Base-by-base conservation (phyloP, 108 stramenopile genomes). In the Phaeodactylum tricornutum region DNA sequence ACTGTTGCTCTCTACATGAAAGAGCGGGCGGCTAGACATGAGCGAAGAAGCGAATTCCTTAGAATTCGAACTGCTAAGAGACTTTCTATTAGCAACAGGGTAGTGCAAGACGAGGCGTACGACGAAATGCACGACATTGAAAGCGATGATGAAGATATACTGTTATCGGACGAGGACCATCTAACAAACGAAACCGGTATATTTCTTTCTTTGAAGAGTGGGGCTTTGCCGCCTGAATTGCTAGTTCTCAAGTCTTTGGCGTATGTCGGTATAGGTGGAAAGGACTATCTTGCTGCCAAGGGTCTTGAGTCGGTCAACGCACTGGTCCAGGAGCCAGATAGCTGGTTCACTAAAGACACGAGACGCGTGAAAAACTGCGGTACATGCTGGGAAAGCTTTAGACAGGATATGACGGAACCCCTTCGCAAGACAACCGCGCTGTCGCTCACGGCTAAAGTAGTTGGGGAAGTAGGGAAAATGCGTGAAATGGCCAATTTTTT, bases 181-280 rank as follows among this genome's bases (percentile, higher is more conserved):
- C 2, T n/a, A n/a, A 25, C 12, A 4, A 17, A 15, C 20, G 51
- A 66, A 38, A 34, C 57, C 43, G 57, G 28, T 1, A 41, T 72
- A 17, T 25, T 84, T 22, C 47, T 72, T 25, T 64, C 60, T 3
- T 37, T 88, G 15, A 41, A 73, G 38, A 50, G 53, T n/a, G 79
- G 79, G 1, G 53, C 64, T 46, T 58, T 90, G 6, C 80, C 88
- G 17, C 62, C 78, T 20, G 76, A 83, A 40, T 39, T 90, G 4
- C 52, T 65, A 23, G 67, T 82, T 0, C 57, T 90, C 23, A 66
- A 66, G 47, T 64, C 67, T 1, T 23, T 83, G 1, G 69, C 74
- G 47, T 65, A 85, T 12, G 51, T 80, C 17, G 76, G 67, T n/a
- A 62, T 68, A 43, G 84, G 84, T 25, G 76, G 72, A 12, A 53